Percentiles rank a stretch among this genome's conserved stretches.
Evolutionary conservation across 495 filamentous ascomycete species (phyloP).

Genomic region (Pseudomonodictys pantanalensis): DNA sequence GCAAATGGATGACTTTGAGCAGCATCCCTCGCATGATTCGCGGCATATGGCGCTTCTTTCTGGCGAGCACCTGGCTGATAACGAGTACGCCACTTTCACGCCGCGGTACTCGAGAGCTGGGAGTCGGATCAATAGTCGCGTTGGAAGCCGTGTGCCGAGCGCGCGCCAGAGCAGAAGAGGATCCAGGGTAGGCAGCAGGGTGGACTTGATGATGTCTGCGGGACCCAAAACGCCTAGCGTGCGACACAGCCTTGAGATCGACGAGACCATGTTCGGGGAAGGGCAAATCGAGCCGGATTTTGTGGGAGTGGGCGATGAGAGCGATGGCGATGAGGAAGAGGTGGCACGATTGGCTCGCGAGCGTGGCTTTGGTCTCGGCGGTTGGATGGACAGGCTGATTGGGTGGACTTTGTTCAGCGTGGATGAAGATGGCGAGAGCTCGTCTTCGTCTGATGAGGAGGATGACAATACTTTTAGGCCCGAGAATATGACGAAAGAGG

Average conservation of each 20-base stretch:
- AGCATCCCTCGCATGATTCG: constrained; percentile 21
- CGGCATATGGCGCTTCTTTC: constrained; percentile 24
- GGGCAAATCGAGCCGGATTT: constrained; percentile 57
- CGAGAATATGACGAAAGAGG: constrained; percentile 45
- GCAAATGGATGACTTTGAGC: constrained; percentile 30
- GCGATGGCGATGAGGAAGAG: constrained; percentile 51
- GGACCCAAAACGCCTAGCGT: constrained; percentile 15
- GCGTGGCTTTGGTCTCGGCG: constrained; percentile 65
- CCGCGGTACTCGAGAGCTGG: constrained; percentile 26
- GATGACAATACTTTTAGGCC: constrained; percentile 53
- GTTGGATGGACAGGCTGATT: constrained; percentile 71
- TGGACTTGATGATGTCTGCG: constrained; percentile 35
- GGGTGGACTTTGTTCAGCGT: constrained; percentile 77
- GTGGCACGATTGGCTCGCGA: constrained; percentile 54
- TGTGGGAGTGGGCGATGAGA: constrained; percentile 43
- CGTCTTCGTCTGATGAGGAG: constrained; percentile 45
- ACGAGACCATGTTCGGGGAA: constrained; percentile 31
- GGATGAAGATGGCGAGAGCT: constrained; percentile 59
- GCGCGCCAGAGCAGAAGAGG: constrained; percentile 36
- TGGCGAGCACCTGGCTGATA: constrained; percentile 30
- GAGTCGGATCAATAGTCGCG: constrained; percentile 29
- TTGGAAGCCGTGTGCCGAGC: constrained; percentile 33
- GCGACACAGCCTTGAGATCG: constrained; percentile 12
- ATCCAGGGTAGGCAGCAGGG: constrained; percentile 32
- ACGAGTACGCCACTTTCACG: constrained; percentile 27